Percentiles rank a stretch among this genome's conserved stretches.
Conservation (phyloP, 192 early-diverging fungal genomes). For the Backusella parvicylindrica region DNA sequence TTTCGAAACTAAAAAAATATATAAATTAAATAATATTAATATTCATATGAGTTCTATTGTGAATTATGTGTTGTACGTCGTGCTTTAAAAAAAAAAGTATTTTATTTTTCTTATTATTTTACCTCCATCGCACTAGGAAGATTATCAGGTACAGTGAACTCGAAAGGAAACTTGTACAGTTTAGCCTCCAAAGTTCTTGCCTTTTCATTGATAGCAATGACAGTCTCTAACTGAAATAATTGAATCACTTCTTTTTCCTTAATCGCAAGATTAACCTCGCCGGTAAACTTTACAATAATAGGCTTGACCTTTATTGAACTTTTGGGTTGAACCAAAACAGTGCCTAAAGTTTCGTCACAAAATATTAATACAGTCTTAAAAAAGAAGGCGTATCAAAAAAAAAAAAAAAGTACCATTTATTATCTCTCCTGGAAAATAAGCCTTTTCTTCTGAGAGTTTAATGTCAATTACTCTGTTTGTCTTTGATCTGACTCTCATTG, state of each 20-base stretch:
- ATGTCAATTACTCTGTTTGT: conserved; percentile 26
- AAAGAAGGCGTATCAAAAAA: not conserved
- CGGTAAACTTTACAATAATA: conserved; percentile 27
- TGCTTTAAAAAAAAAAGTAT: not conserved
- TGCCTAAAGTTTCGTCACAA: too few species aligned
- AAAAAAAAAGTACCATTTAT: conserved; percentile 27
- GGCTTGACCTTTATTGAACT: conserved; percentile 31
- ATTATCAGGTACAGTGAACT: conserved; percentile 35
- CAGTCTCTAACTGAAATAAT: conserved; percentile 22
- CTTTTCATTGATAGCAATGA: conserved; percentile 10
- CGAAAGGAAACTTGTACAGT: conserved; percentile 29
- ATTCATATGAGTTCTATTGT: not conserved
- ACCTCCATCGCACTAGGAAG: conserved; percentile 36
- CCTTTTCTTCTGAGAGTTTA: conserved; percentile 30
- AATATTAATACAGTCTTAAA: too few species aligned
- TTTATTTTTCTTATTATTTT: too few species aligned
- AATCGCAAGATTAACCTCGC: conserved; percentile 13
- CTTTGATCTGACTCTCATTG: conserved; percentile 8
- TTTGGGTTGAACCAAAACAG: conserved; percentile 25
- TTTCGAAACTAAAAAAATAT: not conserved
- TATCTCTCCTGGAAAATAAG: conserved; percentile 36
- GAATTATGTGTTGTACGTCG: not conserved
- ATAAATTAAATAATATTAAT: not conserved
- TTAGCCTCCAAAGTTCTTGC: conserved; percentile 21
- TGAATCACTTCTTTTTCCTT: conserved; percentile 25